Evolutionary conservation across 352 stramenopile genomes (phyloP), one percentile per base, ranked within the genome.

Genomic region (Peronospora tabacina): DNA sequence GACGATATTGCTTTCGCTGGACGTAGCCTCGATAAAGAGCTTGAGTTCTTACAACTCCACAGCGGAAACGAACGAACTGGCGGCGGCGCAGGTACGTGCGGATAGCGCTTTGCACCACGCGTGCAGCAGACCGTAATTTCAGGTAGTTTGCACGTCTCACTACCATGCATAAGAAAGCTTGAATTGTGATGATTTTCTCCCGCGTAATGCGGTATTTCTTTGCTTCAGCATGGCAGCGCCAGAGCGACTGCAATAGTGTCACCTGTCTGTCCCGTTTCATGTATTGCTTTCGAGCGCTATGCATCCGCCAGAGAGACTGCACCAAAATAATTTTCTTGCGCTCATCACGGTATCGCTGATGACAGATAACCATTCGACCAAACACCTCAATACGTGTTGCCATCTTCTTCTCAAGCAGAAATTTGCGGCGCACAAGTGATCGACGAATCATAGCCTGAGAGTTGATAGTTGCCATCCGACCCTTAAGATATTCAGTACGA

Each of bases 391-490:
- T 86, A 19, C 83, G 81, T 7, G 81, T 90, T 5, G 83, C 83
- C 83, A 94, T 94, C 40, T 90, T 90, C 54, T 86, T 88, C 50
- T 94, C 83, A 9, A 62, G 75, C 16, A 90, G 35, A 26, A 91
- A 90, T 45, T 83, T 85, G 16, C 81, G 75, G 10, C 81, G 81
- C 39, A 89, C 72, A 7, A 94, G 63, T 4, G 75, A 75, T 22
- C 81, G 70, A 11, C 83, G 81, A 55, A 94, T 91, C 83, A 94
- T 94, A 10, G 81, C 81, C 56, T 94, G 83, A 16, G 82, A 88
- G 47, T 85, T 85, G 44, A 94, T 94, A 0, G 83, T 94, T 7
- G 83, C 83, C 43, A 92, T 75, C 46, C 83, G 72, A 26, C 83
- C 81, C 56, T 87, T 82, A n/a, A 92, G 50, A 65, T 94, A 94